Evolutionary conservation across 1,284 basidiomycete genomes (phyloP).

Genomic region (Rhodotorula sp.): DNA sequence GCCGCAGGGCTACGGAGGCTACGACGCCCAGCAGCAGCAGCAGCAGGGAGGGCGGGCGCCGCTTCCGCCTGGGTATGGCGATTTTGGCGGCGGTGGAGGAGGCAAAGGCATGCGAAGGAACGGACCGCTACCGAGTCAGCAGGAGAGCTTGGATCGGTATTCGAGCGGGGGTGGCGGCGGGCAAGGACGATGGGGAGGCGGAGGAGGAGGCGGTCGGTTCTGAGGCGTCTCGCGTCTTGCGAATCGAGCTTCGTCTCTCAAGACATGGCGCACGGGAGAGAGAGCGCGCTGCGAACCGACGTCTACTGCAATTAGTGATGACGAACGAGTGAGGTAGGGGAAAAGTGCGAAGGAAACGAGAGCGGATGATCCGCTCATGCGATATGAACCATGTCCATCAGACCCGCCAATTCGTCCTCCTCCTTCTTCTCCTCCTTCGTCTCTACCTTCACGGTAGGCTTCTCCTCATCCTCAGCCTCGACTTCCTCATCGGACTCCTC

Average conservation of each 20-base stretch:
- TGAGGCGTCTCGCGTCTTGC: too few species aligned
- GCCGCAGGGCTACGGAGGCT: background rate
- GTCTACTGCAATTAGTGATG: background rate
- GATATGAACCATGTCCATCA: constrained; percentile 11
- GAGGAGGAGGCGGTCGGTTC: background rate
- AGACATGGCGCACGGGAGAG: background rate
- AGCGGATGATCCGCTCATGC: background rate
- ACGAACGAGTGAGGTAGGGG: background rate
- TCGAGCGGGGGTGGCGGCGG: constrained; percentile 2
- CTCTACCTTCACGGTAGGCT: background rate
- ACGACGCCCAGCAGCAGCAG: background rate
- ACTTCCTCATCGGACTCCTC: background rate
- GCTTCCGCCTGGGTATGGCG: constrained; percentile 5
- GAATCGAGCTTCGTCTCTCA: background rate
- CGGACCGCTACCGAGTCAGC: constrained; percentile 23
- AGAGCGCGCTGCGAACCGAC: too few species aligned
- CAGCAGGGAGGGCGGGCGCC: background rate
- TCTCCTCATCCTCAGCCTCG: background rate
- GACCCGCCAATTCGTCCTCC: constrained; percentile 6
- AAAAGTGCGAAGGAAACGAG: background rate
- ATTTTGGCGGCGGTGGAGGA: background rate
- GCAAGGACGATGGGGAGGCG: constrained; percentile 8
- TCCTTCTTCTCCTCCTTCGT: constrained; percentile 14
- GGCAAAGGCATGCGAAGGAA: constrained; percentile 14
- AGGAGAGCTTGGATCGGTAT: constrained; percentile 13